phyloP scores from a whole-genome alignment of 345 rosid genomes.

The Citrus glauca region DNA sequence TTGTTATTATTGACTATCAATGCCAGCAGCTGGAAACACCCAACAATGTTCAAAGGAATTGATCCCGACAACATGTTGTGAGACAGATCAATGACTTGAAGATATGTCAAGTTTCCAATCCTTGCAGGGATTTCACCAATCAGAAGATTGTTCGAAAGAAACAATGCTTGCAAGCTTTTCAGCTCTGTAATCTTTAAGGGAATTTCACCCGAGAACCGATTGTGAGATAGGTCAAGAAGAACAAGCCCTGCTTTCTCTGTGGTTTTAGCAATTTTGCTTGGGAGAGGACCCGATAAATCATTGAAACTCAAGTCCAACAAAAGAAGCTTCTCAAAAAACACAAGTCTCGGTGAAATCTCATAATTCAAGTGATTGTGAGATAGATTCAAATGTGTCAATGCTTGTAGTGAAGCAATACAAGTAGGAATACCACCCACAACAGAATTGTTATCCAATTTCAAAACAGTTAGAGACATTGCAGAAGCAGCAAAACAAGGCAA shows the following conservation, averaged over 20 bases:
- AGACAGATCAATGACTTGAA: constrained; percentile 80
- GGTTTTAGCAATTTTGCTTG: constrained; percentile 49
- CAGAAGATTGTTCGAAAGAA: constrained; percentile 78
- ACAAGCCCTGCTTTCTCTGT: constrained; percentile 72
- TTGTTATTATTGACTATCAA: constrained; percentile 68
- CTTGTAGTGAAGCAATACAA: constrained; percentile 60
- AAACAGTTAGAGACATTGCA: constrained; percentile 41
- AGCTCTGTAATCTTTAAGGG: constrained; percentile 71
- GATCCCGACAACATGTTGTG: constrained; percentile 70
- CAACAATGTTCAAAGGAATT: constrained; percentile 77
- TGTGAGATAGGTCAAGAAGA: constrained; percentile 82
- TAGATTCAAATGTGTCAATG: constrained; percentile 59
- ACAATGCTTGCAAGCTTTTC: constrained; percentile 72
- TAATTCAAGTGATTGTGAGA: constrained; percentile 60
- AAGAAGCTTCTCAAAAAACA: constrained; percentile 65
- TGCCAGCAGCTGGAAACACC: constrained; percentile 85
- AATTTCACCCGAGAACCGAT: constrained; percentile 67
- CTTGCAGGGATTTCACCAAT: constrained; percentile 74
- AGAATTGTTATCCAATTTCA: constrained; percentile 65
- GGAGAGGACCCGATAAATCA: constrained; percentile 68
- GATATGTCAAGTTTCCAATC: constrained; percentile 85
- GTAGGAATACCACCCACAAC: constrained; percentile 87
- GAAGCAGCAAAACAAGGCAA: constrained; percentile 76
- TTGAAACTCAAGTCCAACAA: constrained; percentile 83
- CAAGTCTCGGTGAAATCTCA: constrained; percentile 68